phyloP scores from a whole-genome alignment of 2,329 filamentous ascomycete species.

The Endoconidiophora laricicola region DNA sequence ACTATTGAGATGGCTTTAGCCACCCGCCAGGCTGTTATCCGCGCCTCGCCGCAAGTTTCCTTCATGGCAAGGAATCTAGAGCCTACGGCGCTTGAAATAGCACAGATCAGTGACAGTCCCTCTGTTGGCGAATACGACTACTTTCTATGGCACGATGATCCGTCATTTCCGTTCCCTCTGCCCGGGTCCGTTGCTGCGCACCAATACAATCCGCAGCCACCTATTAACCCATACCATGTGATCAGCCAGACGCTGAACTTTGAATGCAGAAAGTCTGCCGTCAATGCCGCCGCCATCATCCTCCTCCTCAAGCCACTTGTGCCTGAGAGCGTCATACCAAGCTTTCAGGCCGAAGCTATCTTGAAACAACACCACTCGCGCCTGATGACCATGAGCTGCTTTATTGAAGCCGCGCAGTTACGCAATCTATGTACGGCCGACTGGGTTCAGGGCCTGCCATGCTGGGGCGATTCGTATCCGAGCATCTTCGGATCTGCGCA shows the following conservation, averaged over 20 bases:
- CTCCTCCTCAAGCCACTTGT: slow-evolving; percentile 42
- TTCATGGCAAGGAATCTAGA: slow-evolving; percentile 1
- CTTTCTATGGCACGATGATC: slow-evolving; percentile 40
- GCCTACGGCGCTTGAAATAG: slow-evolving; percentile 9
- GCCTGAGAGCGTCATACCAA: slow-evolving; percentile 36
- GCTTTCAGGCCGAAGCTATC: slow-evolving; percentile 37
- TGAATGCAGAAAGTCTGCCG: slow-evolving; percentile 36
- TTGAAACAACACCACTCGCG: slow-evolving; percentile 43
- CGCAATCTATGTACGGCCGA: slow-evolving; percentile 44
- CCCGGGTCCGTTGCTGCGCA: slow-evolving; percentile 8
- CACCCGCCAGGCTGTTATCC: slow-evolving; percentile 4
- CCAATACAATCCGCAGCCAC: slow-evolving; percentile 16
- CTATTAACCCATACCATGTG: slow-evolving; percentile 39
- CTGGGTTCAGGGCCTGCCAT: slow-evolving; percentile 34
- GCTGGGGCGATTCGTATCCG: slow-evolving; percentile 38
- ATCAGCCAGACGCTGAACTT: slow-evolving; percentile 37
- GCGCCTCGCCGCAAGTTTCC: slow-evolving; percentile 1
- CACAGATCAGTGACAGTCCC: slow-evolving; percentile 14
- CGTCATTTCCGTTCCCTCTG: slow-evolving; percentile 34
- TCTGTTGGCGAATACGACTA: slow-evolving; percentile 33
- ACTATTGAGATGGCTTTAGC: slow-evolving; percentile 7
- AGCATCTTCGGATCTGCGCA: slow-evolving; percentile 37
- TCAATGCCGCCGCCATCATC: slow-evolving; percentile 44
- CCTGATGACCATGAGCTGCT: slow-evolving; percentile 41
- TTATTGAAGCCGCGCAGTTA: slow-evolving; percentile 42